These are phyloP conservation scores for Paxillus involutus DNA, from an alignment of 768 basidiomycete species.

Conservation along the genomic window DNA sequence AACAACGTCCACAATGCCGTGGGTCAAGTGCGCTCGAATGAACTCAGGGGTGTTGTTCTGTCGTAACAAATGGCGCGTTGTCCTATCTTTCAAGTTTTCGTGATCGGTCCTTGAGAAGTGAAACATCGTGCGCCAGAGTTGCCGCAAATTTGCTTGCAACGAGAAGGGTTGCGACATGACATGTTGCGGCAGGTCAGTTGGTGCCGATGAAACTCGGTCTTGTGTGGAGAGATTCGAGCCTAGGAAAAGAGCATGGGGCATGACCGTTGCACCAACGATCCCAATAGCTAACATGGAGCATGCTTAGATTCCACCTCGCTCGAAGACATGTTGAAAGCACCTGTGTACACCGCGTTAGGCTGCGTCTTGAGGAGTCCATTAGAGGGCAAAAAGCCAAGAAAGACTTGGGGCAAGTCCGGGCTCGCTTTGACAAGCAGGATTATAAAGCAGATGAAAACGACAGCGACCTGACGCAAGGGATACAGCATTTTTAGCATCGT, in stretches of 20 bases:
- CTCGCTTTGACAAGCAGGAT: conserved; percentile 40
- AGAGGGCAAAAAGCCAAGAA: conserved; percentile 40
- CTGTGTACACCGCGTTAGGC: conserved; percentile 35
- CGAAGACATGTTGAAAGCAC: conserved; percentile 19
- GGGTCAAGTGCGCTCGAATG: conserved; percentile 39
- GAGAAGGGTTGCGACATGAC: neutral
- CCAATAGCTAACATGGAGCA: conserved; percentile 34
- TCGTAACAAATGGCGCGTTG: conserved; percentile 15
- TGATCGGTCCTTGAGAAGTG: conserved; percentile 3
- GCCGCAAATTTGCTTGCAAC: neutral
- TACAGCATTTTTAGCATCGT: neutral
- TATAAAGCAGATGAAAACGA: conserved; percentile 33
- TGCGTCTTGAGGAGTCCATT: conserved; percentile 35
- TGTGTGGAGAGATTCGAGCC: conserved; percentile 51
- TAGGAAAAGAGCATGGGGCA: conserved; percentile 60
- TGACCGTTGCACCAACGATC: conserved; percentile 53
- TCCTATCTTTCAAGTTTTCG: conserved; percentile 3
- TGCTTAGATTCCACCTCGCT: conserved; percentile 4
- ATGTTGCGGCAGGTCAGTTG: conserved; percentile 8
- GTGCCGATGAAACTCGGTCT: conserved; percentile 36
- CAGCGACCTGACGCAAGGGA: conserved; percentile 20
- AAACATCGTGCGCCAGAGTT: conserved; percentile 5
- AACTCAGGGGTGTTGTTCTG: conserved; percentile 35
- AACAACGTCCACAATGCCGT: conserved; percentile 47
- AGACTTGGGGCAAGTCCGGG: conserved; percentile 43